These are phyloP conservation scores for Talaromyces sp. DNA, from an alignment of 2,329 filamentous ascomycete species.

Conservation along the genomic window DNA sequence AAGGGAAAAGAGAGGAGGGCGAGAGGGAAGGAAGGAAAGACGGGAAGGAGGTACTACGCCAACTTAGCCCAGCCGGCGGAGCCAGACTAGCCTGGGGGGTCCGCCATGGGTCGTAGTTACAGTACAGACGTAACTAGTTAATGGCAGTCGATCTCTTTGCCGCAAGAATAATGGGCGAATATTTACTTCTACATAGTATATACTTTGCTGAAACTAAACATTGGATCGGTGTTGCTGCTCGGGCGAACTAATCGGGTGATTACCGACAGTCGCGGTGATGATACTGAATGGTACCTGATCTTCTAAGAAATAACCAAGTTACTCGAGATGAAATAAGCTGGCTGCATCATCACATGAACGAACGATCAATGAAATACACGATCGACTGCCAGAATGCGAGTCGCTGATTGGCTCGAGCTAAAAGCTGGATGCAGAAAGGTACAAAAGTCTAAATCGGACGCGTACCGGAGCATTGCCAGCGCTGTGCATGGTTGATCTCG, in stretches of 20 bases:
- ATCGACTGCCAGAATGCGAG: neutral
- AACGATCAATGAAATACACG: neutral
- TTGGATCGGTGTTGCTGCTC: neutral
- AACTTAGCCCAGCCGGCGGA: slow-evolving; percentile 1
- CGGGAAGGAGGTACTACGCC: slow-evolving; percentile 4
- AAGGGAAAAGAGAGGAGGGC: slow-evolving; percentile 6
- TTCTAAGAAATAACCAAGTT: neutral
- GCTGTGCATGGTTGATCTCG: no score
- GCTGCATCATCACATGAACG: neutral
- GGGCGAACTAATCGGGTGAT: slow-evolving; percentile 5
- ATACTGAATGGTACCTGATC: neutral
- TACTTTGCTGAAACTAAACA: neutral
- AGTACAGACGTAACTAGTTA: no score
- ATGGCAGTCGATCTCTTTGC: neutral
- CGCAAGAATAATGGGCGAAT: neutral
- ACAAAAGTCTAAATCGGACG: neutral
- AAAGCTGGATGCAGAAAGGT: slow-evolving; percentile 7
- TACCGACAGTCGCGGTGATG: neutral
- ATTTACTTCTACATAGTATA: no score
- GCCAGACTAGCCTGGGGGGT: neutral
- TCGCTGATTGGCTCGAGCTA: neutral
- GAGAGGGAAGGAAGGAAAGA: slow-evolving; percentile 1
- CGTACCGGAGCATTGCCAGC: neutral
- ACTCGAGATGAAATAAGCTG: neutral
- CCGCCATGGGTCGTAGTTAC: neutral